Evolutionary conservation across 208 protist genomes (phyloP).

Genomic region (Leishmania guyanensis): DNA sequence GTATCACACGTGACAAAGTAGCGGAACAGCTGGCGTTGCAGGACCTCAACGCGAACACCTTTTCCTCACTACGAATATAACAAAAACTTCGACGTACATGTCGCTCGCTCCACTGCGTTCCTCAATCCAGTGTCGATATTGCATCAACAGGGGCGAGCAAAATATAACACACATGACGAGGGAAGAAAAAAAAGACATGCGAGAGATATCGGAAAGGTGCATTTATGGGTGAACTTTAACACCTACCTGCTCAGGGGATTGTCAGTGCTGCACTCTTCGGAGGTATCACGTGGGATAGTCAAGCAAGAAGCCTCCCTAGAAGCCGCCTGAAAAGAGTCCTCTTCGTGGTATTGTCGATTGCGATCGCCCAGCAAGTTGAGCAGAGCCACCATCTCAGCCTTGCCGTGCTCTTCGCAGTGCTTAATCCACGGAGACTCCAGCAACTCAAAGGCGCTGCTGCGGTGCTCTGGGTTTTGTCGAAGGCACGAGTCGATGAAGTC

Average conservation of each 20-base stretch:
- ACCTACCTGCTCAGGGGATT: not conserved
- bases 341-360: conserved; percentile 42
- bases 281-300: not conserved
- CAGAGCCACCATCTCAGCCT: conserved; percentile 52
- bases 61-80: not conserved
- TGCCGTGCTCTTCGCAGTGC: conserved; percentile 59
- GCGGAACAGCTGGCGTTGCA: too few species aligned
- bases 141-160: not conserved
- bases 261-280: not conserved
- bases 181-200: not conserved
- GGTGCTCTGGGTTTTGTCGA: conserved; percentile 61
- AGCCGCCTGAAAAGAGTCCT: conserved; percentile 20
- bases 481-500: conserved; percentile 77
- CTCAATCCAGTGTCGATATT: not conserved
- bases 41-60: too few species aligned
- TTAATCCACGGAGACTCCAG: conserved; percentile 74
- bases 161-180: not conserved
- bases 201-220: not conserved
- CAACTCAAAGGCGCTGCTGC: conserved; percentile 63
- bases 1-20: not conserved
- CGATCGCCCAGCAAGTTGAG: conserved; percentile 51
- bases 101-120: not conserved
- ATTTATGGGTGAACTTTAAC: not conserved
- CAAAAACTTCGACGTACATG: not conserved
- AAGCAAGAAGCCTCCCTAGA: conserved; percentile 7